Evolutionary conservation across 2,329 filamentous ascomycete species (phyloP).

Genomic region (Alternaria burnsii): DNA sequence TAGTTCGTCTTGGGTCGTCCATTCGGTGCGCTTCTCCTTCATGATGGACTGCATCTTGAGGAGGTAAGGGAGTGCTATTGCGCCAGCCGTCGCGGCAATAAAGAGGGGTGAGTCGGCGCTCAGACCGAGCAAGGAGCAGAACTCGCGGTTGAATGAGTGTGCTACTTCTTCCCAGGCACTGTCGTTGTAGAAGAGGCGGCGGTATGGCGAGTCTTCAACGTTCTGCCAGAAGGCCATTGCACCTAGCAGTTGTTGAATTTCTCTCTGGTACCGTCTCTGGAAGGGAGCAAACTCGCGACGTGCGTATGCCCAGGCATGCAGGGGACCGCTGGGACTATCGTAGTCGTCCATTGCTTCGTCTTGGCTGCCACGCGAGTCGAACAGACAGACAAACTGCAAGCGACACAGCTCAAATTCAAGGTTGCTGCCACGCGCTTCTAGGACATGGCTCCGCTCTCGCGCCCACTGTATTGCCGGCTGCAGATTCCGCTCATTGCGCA

Average conservation of each 20-base stretch:
- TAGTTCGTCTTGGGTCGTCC: constrained; percentile 90
- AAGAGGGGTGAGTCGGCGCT: constrained; percentile 93
- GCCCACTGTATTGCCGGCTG: constrained; percentile 90
- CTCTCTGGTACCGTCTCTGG: constrained; percentile 74
- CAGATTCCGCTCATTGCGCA: constrained; percentile 76
- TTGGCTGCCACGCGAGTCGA: constrained; percentile 51
- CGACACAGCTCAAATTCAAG: constrained; percentile 94
- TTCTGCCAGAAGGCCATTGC: constrained; percentile 83
- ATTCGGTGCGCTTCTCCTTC: constrained; percentile 88
- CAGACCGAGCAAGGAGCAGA: constrained; percentile 88
- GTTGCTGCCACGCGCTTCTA: constrained; percentile 87
- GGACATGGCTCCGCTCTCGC: constrained; percentile 69
- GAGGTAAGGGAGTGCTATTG: constrained; percentile 87
- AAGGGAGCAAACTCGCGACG: constrained; percentile 77
- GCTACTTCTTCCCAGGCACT: constrained; percentile 84
- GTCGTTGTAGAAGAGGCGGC: constrained; percentile 76
- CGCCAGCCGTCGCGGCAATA: constrained; percentile 88
- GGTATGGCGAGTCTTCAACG: constrained; percentile 79
- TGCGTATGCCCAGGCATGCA: constrained; percentile 78
- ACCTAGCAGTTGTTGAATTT: constrained; percentile 82
- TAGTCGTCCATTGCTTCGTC: constrained; percentile 61
- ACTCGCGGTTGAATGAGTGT: constrained; percentile 89
- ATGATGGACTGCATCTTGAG: constrained; percentile 89
- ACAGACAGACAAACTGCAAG: constrained; percentile 89
- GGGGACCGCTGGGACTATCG: constrained; percentile 55